These are phyloP conservation scores for Aspergillus conjunctus DNA, from an alignment of 495 filamentous ascomycete genomes.

Conservation along the genomic window DNA sequence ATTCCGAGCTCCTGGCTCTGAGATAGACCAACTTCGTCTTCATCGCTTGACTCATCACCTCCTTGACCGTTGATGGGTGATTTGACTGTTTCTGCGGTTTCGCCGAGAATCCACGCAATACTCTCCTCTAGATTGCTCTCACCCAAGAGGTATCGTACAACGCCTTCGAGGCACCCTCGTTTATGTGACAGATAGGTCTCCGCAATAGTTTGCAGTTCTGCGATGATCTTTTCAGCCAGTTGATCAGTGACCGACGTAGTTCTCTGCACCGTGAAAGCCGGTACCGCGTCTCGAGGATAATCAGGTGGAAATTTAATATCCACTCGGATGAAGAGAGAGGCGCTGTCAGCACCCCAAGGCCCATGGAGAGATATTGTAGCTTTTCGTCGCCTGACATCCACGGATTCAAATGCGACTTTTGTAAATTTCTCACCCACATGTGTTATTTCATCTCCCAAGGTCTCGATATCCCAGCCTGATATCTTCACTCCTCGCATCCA, in stretches of 20 bases:
- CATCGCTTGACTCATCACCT: conserved; percentile 78
- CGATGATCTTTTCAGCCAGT: conserved; percentile 60
- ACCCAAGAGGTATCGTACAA: conserved; percentile 80
- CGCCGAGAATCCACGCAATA: conserved; percentile 63
- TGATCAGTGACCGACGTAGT: conserved; percentile 76
- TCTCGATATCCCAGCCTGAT: conserved; percentile 74
- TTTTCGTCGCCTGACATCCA: conserved; percentile 73
- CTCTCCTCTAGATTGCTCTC: conserved; percentile 77
- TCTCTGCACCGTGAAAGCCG: conserved; percentile 72
- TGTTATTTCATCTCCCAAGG: conserved; percentile 83
- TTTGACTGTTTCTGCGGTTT: conserved; percentile 49
- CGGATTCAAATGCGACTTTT: conserved; percentile 85
- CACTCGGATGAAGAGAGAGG: conserved; percentile 74
- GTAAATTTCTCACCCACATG: conserved; percentile 78
- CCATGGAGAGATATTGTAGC: conserved; percentile 78
- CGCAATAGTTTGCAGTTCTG: conserved; percentile 71
- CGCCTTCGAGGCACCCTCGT: conserved; percentile 79
- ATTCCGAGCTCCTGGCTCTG: conserved; percentile 55
- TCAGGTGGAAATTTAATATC: conserved; percentile 75
- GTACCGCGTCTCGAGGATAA: conserved; percentile 71
- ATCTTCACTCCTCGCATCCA: conserved; percentile 97
- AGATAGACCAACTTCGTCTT: conserved; percentile 70
- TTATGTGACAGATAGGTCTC: conserved; percentile 66
- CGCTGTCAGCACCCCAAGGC: conserved; percentile 77
- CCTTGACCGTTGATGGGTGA: conserved; percentile 57